These are phyloP conservation scores for Endotrypanum monterogeii DNA, from an alignment of 208 protist genomes.

Conservation along the genomic window DNA sequence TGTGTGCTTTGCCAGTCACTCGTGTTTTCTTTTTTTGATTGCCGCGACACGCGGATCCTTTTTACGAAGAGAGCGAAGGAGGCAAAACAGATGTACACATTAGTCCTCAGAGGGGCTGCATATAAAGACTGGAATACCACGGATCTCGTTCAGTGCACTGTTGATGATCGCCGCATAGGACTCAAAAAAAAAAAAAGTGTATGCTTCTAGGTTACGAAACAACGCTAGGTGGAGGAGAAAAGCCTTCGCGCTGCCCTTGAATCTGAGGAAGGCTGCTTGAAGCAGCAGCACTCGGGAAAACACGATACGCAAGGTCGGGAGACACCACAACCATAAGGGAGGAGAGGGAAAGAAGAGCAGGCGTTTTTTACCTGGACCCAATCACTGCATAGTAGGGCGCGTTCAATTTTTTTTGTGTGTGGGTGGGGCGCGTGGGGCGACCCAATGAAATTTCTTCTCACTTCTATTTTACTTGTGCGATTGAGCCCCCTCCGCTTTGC, in stretches of 20 bases:
- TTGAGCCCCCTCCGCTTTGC: background rate
- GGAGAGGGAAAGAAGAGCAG: too few species aligned
- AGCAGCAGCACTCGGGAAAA: background rate
- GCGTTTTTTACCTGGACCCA: background rate
- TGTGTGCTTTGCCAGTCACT: background rate
- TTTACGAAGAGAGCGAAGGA: background rate
- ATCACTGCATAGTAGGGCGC: background rate
- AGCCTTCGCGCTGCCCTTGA: background rate
- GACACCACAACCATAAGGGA: too few species aligned
- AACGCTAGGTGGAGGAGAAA: background rate
- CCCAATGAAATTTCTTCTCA: background rate
- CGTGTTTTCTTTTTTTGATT: background rate
- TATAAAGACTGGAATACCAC: background rate
- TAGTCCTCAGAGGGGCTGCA: background rate
- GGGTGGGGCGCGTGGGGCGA: too few species aligned
- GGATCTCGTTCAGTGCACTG: background rate
- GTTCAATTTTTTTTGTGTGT: background rate
- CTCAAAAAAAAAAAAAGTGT: background rate
- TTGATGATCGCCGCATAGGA: background rate
- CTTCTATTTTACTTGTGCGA: too few species aligned
- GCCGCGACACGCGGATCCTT: background rate
- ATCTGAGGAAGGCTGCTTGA: background rate
- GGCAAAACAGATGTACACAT: background rate
- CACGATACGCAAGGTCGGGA: background rate
- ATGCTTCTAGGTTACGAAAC: background rate